These are phyloP conservation scores for Hypoxylon trugodes DNA, from an alignment of 495 filamentous ascomycete species.

Conservation along the genomic window DNA sequence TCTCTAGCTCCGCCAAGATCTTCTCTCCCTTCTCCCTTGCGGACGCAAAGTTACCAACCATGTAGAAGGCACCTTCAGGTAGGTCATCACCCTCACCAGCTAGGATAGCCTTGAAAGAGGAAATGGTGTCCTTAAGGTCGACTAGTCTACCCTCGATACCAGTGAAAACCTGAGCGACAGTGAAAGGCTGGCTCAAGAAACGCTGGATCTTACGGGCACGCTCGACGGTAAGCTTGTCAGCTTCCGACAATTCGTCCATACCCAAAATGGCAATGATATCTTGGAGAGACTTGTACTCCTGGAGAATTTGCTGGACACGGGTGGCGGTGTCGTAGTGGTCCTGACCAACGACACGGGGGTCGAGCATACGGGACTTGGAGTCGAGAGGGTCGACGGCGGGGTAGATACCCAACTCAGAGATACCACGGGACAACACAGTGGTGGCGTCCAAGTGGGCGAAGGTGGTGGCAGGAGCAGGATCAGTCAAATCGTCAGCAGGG, in stretches of 20 bases:
- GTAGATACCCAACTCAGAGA: slow-evolving; percentile 99
- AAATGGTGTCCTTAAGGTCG: slow-evolving; percentile 97
- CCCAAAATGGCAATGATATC: slow-evolving; percentile 99
- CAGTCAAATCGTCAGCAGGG: slow-evolving; percentile 99
- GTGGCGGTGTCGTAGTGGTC: slow-evolving; percentile 97
- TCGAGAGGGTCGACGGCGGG: slow-evolving; percentile 99
- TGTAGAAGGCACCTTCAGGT: slow-evolving; percentile 96
- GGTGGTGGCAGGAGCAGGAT: slow-evolving; percentile 98
- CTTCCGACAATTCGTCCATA: slow-evolving; percentile 99
- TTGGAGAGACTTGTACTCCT: slow-evolving; percentile 99
- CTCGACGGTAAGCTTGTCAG: slow-evolving; percentile 99
- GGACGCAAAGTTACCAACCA: slow-evolving; percentile 95
- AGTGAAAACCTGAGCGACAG: slow-evolving; percentile 98
- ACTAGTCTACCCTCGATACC: slow-evolving; percentile 98
- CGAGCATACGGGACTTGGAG: slow-evolving; percentile 99
- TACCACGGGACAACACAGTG: slow-evolving; percentile 99
- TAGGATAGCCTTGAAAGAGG: slow-evolving; percentile 97
- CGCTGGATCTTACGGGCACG: slow-evolving; percentile 99
- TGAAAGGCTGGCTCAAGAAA: slow-evolving; percentile 99
- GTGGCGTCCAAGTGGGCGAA: slow-evolving; percentile 99
- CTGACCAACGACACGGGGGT: slow-evolving; percentile 96
- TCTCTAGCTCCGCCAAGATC: slow-evolving; percentile 95
- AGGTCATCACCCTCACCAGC: slow-evolving; percentile 94
- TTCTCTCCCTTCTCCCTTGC: slow-evolving; percentile 98
- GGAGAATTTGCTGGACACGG: slow-evolving; percentile 96